Evolutionary conservation across 2,329 filamentous ascomycete genomes (phyloP).

Genomic region (Paraphaeosphaeria minitans): DNA sequence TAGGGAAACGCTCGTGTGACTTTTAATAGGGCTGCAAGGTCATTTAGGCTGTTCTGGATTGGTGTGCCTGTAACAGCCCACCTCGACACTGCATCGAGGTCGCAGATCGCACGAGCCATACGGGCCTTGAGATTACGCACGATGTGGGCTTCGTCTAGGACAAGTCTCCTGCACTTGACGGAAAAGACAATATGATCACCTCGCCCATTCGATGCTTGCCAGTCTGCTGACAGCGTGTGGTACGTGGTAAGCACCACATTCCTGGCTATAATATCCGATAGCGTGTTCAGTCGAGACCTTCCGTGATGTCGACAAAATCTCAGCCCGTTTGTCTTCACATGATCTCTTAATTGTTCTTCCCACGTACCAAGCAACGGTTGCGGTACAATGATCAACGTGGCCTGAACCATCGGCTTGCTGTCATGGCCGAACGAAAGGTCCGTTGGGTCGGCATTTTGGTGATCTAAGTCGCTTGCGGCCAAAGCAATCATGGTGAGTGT

Average conservation of each 20-base stretch:
- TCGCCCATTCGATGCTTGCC: conserved; percentile 3
- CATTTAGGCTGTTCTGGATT: conserved; percentile 54
- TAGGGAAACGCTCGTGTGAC: conserved; percentile 54
- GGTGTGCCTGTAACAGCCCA: conserved; percentile 59
- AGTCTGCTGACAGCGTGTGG: conserved; percentile 22
- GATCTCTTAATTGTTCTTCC: conserved; percentile 17
- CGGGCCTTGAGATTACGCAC: conserved; percentile 46
- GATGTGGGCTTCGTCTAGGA: conserved; percentile 58
- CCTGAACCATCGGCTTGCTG: not conserved
- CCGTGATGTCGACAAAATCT: conserved; percentile 19
- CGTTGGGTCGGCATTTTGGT: not conserved
- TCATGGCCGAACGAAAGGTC: not conserved
- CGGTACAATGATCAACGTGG: conserved; percentile 24
- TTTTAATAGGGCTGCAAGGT: conserved; percentile 51
- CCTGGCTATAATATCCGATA: not conserved
- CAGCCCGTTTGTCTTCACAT: conserved; percentile 11
- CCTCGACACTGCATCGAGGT: conserved; percentile 42
- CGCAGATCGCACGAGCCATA: conserved; percentile 29
- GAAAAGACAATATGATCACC: conserved; percentile 26
- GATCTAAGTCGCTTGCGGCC: not conserved
- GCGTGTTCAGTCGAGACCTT: conserved; percentile 5
- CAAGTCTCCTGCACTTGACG: conserved; percentile 29
- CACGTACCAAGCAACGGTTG: conserved; percentile 17
- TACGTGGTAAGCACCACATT: conserved; percentile 24
- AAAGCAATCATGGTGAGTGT: conserved; percentile 25